Conservation (phyloP, 2,329 filamentous ascomycete species). For the Aciculosporium take region DNA sequence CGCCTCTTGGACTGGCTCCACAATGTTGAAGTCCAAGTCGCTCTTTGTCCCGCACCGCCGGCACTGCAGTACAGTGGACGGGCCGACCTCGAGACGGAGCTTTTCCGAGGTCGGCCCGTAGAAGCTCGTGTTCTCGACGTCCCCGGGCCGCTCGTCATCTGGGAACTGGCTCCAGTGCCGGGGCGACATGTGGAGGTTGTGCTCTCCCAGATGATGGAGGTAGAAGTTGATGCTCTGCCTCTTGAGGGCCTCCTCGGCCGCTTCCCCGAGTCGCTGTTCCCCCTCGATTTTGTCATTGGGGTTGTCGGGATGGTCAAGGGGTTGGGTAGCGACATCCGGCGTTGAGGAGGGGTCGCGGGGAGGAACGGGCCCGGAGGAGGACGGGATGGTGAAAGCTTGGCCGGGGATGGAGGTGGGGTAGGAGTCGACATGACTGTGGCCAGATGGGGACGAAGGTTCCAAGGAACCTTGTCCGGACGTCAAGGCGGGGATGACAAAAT, state of each 20-base stretch:
- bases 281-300: background rate
- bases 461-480: too few species aligned
- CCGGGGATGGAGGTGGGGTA: too few species aligned
- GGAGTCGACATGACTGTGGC: too few species aligned
- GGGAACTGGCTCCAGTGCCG: conserved; percentile 3
- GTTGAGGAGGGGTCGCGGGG: background rate
- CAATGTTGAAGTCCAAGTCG: conserved; percentile 5
- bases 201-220: conserved; percentile 1
- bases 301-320: background rate
- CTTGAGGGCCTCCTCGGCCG: background rate
- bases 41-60: background rate
- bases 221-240: background rate
- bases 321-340: background rate
- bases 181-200: background rate
- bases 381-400: too few species aligned
- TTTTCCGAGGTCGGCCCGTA: background rate
- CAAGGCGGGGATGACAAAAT: too few species aligned
- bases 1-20: background rate
- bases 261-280: background rate
- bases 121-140: background rate
- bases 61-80: background rate
- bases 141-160: background rate
- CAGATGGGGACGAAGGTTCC: too few species aligned
- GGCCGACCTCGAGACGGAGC: background rate
- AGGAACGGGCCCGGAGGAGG: background rate